A percentile compares a stretch with the other conserved stretches of the same genome.
phyloP scores from a whole-genome alignment of 2,329 filamentous ascomycete species.

The Lachnellula willkommii region DNA sequence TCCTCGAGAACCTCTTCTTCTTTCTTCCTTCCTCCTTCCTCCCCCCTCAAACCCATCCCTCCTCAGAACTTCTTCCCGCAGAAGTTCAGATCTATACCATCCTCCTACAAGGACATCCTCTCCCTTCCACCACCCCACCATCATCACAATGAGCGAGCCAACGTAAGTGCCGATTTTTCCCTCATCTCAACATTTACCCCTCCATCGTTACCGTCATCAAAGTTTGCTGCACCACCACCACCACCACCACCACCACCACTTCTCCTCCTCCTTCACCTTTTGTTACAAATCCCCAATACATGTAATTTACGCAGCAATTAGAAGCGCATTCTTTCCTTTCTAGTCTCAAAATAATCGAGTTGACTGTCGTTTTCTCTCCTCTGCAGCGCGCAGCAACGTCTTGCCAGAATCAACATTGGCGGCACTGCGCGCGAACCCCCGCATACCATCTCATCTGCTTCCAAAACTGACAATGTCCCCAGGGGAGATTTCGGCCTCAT shows the following conservation, averaged over 20 bases:
- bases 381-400: conserved; percentile 57
- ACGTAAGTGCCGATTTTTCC: conserved; percentile 52
- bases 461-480: conserved; percentile 25
- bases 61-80: neutral
- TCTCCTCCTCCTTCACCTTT: too few relatives aligned
- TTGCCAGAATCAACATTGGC: conserved; percentile 68
- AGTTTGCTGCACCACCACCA: conserved; percentile 8
- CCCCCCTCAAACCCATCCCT: neutral
- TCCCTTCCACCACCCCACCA: neutral
- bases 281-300: neutral
- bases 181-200: conserved; percentile 28
- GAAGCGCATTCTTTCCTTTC: conserved; percentile 17
- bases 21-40: neutral
- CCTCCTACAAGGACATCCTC: neutral
- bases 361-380: conserved; percentile 29
- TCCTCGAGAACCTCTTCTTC: conserved; percentile 2
- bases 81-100: neutral
- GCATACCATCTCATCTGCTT: conserved; percentile 28
- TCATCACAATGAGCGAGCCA: conserved; percentile 35
- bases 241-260: neutral
- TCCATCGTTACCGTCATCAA: conserved; percentile 25
- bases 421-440: conserved; percentile 44
- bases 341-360: neutral
- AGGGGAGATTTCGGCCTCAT: conserved; percentile 79
- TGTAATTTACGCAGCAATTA: neutral